These are phyloP conservation scores for Candolleomyces aberdarensis DNA, from an alignment of 768 basidiomycete genomes.

Conservation along the genomic window DNA sequence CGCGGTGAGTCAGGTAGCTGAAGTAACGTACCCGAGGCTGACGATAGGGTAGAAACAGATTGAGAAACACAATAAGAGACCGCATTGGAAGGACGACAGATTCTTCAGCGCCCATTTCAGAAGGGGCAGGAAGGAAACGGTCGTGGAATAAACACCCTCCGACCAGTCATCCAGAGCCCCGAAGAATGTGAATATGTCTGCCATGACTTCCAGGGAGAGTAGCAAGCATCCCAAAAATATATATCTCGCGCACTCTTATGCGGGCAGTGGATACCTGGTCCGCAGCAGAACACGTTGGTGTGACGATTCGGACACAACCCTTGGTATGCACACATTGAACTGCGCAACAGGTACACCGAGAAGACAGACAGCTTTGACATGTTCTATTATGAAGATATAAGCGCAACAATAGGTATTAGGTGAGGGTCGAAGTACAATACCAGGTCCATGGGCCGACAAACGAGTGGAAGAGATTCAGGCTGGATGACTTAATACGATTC, in stretches of 20 bases:
- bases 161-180: neutral
- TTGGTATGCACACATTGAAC: no score
- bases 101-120: neutral
- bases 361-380: neutral
- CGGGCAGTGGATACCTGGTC: no score
- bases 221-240: no score
- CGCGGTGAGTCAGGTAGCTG: neutral
- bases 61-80: neutral
- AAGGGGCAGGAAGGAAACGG: neutral
- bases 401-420: neutral
- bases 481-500: neutral
- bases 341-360: neutral
- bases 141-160: neutral
- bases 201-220: no score
- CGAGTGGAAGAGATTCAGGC: neutral
- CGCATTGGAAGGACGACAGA: neutral
- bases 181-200: no score
- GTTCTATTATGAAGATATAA: neutral
- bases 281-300: no score
- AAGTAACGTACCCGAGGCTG: neutral
- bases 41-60: neutral
- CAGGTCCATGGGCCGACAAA: neutral
- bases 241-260: no score
- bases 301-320: no score
- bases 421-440: neutral